A percentile compares a stretch with the other conserved stretches of the same genome.
These are phyloP conservation scores for Centrapalus pauciflorus DNA, from an alignment of 129 eudicot species.

Conservation along the genomic window DNA sequence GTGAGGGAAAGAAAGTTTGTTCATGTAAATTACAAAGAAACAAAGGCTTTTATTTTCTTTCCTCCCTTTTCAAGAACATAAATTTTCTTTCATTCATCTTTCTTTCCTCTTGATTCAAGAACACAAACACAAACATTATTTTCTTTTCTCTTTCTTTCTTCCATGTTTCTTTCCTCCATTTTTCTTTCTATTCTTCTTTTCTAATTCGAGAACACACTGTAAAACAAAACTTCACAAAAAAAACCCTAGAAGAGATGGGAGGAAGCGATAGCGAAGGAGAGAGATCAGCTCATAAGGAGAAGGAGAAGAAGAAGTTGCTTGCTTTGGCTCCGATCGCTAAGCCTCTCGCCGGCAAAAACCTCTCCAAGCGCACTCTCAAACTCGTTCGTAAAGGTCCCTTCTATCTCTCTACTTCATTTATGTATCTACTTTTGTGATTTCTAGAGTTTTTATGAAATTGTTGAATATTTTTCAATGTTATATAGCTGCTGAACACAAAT, in stretches of 20 bases:
- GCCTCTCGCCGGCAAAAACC: slow-evolving; percentile 86
- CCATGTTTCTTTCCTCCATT: no score
- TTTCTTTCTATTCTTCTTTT: background rate
- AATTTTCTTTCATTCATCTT: no score
- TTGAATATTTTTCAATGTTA: background rate
- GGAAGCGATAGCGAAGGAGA: slow-evolving; percentile 86
- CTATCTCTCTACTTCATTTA: background rate
- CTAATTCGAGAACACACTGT: no score
- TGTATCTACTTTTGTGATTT: background rate
- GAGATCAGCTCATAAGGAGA: slow-evolving; percentile 52
- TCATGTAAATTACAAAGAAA: no score
- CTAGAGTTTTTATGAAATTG: background rate
- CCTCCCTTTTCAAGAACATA: no score
- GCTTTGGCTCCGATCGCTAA: slow-evolving; percentile 80
- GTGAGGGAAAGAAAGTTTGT: no score
- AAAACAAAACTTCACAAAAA: background rate
- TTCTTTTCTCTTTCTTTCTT: background rate
- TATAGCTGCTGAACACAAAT: slow-evolving; percentile 70
- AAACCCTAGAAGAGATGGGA: slow-evolving; percentile 59
- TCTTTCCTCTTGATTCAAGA: no score
- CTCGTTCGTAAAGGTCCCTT: slow-evolving; percentile 71
- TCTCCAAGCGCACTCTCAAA: slow-evolving; percentile 64
- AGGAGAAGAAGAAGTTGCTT: slow-evolving; percentile 58
- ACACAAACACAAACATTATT: background rate
- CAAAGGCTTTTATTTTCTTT: no score